phyloP scores from a whole-genome alignment of 2,329 filamentous ascomycete species.

The Verticillium alfalfae region DNA sequence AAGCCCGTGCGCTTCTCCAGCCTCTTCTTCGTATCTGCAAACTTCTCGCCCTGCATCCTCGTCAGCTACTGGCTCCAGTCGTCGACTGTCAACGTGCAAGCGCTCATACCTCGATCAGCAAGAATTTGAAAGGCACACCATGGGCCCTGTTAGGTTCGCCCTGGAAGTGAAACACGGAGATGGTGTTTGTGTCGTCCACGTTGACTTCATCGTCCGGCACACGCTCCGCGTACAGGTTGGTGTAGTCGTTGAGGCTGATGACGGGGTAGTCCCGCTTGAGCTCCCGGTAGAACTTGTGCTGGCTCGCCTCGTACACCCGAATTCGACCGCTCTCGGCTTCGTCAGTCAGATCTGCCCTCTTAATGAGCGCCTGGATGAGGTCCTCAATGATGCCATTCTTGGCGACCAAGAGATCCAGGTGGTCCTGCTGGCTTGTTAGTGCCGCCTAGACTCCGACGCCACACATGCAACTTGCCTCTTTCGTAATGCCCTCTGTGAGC shows the following conservation, averaged over 20 bases:
- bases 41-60: constrained; percentile 63
- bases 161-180: constrained; percentile 89
- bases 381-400: constrained; percentile 81
- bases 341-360: constrained; percentile 73
- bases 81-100: background rate
- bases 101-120: constrained; percentile 67
- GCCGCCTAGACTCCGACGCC: too few species aligned
- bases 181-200: constrained; percentile 50
- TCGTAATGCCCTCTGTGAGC: constrained; percentile 84
- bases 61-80: background rate
- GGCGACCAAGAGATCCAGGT: constrained; percentile 76
- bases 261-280: constrained; percentile 66
- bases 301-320: constrained; percentile 76
- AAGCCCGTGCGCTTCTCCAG: constrained; percentile 87
- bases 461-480: constrained; percentile 55
- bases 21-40: constrained; percentile 90
- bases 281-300: constrained; percentile 78
- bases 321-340: constrained; percentile 66
- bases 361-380: constrained; percentile 67
- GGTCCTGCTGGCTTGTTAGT: constrained; percentile 47
- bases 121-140: constrained; percentile 85
- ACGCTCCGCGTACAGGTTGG: constrained; percentile 73
- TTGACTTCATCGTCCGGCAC: constrained; percentile 69
- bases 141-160: constrained; percentile 80
- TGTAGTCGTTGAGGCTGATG: constrained; percentile 80